Evolutionary conservation across 2,329 filamentous ascomycete genomes (phyloP).

Genomic region (Laburnicola sp.): DNA sequence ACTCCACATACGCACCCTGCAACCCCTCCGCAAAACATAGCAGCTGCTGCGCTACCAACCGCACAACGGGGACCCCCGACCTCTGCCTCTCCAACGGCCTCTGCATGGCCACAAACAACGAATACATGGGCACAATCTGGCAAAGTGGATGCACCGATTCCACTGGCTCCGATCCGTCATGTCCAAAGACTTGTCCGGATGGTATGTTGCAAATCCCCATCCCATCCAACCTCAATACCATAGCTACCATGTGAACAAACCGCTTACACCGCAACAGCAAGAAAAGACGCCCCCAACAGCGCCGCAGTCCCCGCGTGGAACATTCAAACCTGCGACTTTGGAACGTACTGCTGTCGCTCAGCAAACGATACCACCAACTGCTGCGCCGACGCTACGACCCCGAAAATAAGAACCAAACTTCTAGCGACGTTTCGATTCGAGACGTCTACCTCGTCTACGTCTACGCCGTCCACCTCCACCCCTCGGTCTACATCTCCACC

Average conservation of each 20-base stretch:
- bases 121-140: conserved; percentile 38
- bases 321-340: conserved; percentile 40
- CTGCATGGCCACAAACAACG: conserved; percentile 37
- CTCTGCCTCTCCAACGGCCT: conserved; percentile 40
- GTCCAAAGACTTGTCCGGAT: conserved; percentile 36
- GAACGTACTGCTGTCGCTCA: conserved; percentile 41
- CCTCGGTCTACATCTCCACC: conserved; percentile 13
- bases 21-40: conserved; percentile 34
- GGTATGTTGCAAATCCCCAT: conserved; percentile 21
- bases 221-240: not conserved
- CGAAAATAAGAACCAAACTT: conserved; percentile 25
- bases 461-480: conserved; percentile 9
- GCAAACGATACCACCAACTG: conserved; percentile 29
- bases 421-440: conserved; percentile 29
- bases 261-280: conserved; percentile 13
- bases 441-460: conserved; percentile 16
- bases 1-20: conserved; percentile 35
- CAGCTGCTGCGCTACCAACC: conserved; percentile 39
- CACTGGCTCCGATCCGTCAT: conserved; percentile 32
- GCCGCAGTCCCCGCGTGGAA: conserved; percentile 34
- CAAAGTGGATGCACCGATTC: conserved; percentile 42
- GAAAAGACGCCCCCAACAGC: conserved; percentile 17
- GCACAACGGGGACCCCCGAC: conserved; percentile 26
- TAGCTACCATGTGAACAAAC: not conserved
- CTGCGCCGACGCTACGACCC: conserved; percentile 34